Evolutionary conservation across 2,329 filamentous ascomycete genomes (phyloP).

Genomic region (Nannizziopsis barbatae): DNA sequence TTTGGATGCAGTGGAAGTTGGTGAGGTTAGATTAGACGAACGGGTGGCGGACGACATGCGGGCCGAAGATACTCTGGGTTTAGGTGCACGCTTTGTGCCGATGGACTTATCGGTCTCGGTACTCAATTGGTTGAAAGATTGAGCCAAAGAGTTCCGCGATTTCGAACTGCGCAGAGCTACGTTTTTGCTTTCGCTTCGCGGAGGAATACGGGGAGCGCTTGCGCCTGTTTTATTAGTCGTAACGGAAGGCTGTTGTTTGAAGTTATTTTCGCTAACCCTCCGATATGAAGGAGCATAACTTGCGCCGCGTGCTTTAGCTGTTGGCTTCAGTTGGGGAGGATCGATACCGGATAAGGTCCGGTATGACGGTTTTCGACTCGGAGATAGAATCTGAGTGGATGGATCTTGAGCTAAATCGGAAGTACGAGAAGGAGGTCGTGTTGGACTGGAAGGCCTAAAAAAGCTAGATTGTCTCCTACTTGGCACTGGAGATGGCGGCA

Average conservation of each 20-base stretch:
- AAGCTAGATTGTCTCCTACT: constrained; percentile 54
- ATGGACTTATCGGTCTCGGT: constrained; percentile 25
- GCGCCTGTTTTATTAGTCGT: constrained; percentile 5
- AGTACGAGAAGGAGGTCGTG: constrained; percentile 25
- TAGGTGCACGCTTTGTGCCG: background rate
- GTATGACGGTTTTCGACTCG: background rate
- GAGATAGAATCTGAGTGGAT: background rate
- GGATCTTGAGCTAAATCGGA: background rate
- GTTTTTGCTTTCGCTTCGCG: constrained; percentile 39
- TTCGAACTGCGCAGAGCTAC: constrained; percentile 35
- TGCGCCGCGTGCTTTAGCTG: background rate
- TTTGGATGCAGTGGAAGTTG: constrained; percentile 24
- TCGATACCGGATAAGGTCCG: background rate
- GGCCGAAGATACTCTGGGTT: constrained; percentile 28
- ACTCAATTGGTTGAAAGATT: constrained; percentile 34
- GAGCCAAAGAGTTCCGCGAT: constrained; percentile 43
- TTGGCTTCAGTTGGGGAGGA: background rate
- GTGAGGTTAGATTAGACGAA: constrained; percentile 23
- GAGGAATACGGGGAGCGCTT: background rate
- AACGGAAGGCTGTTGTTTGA: background rate
- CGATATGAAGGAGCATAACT: background rate
- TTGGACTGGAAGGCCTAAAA: constrained; percentile 33
- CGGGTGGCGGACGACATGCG: constrained; percentile 26
- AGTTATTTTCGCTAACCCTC: constrained; percentile 1
- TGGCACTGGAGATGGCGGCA: constrained; percentile 66